phyloP scores from a whole-genome alignment of 306 rosid species.

The Quercus robur region DNA sequence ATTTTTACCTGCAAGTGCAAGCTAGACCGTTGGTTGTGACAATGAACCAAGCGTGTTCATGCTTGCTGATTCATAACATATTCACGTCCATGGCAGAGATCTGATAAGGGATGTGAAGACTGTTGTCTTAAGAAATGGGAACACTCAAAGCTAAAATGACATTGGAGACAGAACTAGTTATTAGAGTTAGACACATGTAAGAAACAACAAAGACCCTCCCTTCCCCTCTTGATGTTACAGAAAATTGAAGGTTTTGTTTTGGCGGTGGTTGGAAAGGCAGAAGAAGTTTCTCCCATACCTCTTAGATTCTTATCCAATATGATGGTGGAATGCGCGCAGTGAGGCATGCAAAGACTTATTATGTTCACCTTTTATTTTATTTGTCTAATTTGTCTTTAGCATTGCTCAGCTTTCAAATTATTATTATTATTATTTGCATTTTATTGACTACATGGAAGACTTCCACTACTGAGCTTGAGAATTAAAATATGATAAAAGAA shows the following conservation, averaged over 20 bases:
- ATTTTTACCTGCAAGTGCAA: neutral
- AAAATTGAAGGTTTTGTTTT: conserved; percentile 48
- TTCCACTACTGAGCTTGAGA: conserved; percentile 16
- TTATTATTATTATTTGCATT: neutral
- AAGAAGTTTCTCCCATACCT: conserved; percentile 47
- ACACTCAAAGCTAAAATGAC: conserved; percentile 39
- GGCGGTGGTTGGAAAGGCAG: conserved; percentile 67
- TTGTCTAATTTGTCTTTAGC: conserved; percentile 8
- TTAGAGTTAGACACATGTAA: conserved; percentile 30
- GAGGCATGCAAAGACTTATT: conserved; percentile 3
- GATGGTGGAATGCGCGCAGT: conserved; percentile 23
- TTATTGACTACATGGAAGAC: conserved; percentile 5
- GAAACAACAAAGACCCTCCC: conserved; percentile 21
- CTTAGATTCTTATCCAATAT: conserved; percentile 39
- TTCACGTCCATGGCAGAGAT: conserved; percentile 29
- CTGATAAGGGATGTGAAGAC: conserved; percentile 33
- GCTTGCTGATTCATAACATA: conserved; percentile 8
- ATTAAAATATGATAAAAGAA: conserved; percentile 18
- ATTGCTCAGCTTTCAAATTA: conserved; percentile 2
- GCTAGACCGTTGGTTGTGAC: neutral
- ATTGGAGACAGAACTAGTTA: conserved; percentile 29
- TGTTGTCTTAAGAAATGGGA: conserved; percentile 51
- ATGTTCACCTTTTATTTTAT: neutral
- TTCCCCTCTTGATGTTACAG: conserved; percentile 18
- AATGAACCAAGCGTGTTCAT: neutral